A percentile compares a stretch with the other conserved stretches of the same genome.
phyloP scores from a whole-genome alignment of 2,329 filamentous ascomycete species.

The Claviceps digitariae region DNA sequence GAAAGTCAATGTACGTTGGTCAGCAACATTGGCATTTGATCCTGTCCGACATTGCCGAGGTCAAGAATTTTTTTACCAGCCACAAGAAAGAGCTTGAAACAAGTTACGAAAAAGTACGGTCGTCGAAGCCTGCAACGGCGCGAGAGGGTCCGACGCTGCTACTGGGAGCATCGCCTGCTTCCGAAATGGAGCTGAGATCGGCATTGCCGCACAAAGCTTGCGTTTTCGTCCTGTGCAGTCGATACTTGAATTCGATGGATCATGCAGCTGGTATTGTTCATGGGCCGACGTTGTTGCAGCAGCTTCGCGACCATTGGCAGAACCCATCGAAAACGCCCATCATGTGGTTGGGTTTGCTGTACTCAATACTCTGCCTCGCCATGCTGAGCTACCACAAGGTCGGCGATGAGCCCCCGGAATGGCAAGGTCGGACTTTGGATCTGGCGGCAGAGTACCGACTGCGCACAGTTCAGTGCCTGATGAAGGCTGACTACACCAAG shows the following conservation, averaged over 20 bases:
- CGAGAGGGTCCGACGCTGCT: slow-evolving; percentile 62
- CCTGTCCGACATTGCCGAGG: slow-evolving; percentile 73
- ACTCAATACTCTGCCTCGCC: slow-evolving; percentile 62
- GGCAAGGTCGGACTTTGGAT: slow-evolving; percentile 51
- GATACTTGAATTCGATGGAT: slow-evolving; percentile 79
- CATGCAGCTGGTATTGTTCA: slow-evolving; percentile 64
- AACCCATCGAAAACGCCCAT: slow-evolving; percentile 58
- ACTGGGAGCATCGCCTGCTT: slow-evolving; percentile 58
- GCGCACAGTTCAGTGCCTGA: slow-evolving; percentile 64
- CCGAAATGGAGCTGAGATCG: slow-evolving; percentile 63
- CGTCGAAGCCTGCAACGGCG: slow-evolving; percentile 46
- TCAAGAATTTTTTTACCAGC: slow-evolving; percentile 75
- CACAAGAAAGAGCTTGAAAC: slow-evolving; percentile 85
- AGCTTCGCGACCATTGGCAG: slow-evolving; percentile 53
- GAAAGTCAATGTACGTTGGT: slow-evolving; percentile 68
- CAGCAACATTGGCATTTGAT: slow-evolving; percentile 76
- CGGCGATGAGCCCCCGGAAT: slow-evolving; percentile 67
- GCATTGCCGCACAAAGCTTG: slow-evolving; percentile 69
- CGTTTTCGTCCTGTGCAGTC: slow-evolving; percentile 71
- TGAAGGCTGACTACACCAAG: slow-evolving; percentile 64
- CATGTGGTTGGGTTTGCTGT: slow-evolving; percentile 68
- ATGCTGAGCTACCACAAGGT: slow-evolving; percentile 69
- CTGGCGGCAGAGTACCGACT: slow-evolving; percentile 51
- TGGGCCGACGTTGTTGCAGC: slow-evolving; percentile 70
- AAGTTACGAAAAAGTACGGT: slow-evolving; percentile 63